Conservation (phyloP, 2,329 filamentous ascomycete genomes). For the Alternaria metachromatica region DNA sequence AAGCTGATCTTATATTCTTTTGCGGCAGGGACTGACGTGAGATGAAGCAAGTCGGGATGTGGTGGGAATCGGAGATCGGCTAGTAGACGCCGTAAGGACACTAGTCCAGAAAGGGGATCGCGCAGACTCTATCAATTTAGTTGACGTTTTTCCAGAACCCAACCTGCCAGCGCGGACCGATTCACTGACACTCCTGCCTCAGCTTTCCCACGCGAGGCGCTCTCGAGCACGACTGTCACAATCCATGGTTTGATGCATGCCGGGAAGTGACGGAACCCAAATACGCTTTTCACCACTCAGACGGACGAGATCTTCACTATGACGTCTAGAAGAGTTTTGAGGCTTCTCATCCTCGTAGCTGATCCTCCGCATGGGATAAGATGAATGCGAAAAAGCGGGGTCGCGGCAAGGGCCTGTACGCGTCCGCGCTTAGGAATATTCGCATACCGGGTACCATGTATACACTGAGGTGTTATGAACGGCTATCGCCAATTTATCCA, state of each 20-base stretch:
- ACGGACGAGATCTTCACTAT: neutral
- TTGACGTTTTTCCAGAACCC: neutral
- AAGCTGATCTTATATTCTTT: neutral
- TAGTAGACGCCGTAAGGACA: neutral
- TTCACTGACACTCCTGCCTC: neutral
- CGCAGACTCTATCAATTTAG: neutral
- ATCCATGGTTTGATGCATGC: neutral
- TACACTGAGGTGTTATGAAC: neutral
- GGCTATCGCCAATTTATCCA: neutral
- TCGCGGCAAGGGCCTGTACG: constrained; percentile 1
- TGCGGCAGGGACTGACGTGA: neutral
- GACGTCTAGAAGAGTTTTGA: constrained; percentile 1
- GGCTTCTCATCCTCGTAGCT: constrained; percentile 6
- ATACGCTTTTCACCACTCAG: neutral
- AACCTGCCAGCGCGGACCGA: neutral
- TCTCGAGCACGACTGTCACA: neutral
- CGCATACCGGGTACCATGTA: constrained; percentile 2
- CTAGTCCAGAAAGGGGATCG: neutral
- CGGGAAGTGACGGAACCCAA: neutral
- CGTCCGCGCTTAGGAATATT: neutral
- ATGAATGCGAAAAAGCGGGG: constrained; percentile 15
- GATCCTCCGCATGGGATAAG: constrained; percentile 11
- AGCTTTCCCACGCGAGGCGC: neutral
- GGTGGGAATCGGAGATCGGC: neutral
- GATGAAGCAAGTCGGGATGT: neutral